A percentile compares a stretch with the other conserved stretches of the same genome.
Evolutionary conservation across 768 basidiomycete genomes (phyloP).

Genomic region (Macrolepiota dolichaula): DNA sequence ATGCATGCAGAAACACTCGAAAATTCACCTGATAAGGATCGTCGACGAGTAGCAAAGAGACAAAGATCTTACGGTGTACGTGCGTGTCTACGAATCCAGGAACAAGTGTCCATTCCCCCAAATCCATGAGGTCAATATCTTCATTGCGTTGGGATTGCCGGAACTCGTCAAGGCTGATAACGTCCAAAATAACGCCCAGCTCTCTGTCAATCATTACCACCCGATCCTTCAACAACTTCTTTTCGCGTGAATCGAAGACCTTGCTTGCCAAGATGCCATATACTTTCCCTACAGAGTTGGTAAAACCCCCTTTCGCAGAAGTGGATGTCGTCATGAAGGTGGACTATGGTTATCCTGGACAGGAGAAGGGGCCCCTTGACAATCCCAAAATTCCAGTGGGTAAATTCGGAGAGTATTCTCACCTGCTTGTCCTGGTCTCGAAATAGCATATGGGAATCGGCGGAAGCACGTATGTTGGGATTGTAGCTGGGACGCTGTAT

Average conservation of each 20-base stretch:
- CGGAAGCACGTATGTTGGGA: too few species aligned
- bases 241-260: conserved; percentile 46
- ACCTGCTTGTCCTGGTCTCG: not conserved
- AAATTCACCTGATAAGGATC: not conserved
- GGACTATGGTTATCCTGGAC: not conserved
- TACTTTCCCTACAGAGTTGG: not conserved
- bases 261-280: conserved; percentile 38
- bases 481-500: not conserved
- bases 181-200: conserved; percentile 47
- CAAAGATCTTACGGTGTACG: conserved; percentile 44
- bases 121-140: conserved; percentile 36
- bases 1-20: conserved; percentile 59
- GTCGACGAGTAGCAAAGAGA: not conserved
- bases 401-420: not conserved
- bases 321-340: not conserved
- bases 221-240: conserved; percentile 38
- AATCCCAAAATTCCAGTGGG: not conserved
- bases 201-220: conserved; percentile 44
- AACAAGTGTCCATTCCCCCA: conserved; percentile 43
- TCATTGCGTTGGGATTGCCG: conserved; percentile 15
- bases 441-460: not conserved
- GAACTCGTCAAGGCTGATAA: conserved; percentile 21
- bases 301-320: not conserved
- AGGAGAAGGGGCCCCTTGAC: not conserved
- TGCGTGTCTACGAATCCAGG: conserved; percentile 59